These are phyloP conservation scores for Puccinellia tenuiflora DNA, from an alignment of 176 grass and related monocot species.

Conservation along the genomic window DNA sequence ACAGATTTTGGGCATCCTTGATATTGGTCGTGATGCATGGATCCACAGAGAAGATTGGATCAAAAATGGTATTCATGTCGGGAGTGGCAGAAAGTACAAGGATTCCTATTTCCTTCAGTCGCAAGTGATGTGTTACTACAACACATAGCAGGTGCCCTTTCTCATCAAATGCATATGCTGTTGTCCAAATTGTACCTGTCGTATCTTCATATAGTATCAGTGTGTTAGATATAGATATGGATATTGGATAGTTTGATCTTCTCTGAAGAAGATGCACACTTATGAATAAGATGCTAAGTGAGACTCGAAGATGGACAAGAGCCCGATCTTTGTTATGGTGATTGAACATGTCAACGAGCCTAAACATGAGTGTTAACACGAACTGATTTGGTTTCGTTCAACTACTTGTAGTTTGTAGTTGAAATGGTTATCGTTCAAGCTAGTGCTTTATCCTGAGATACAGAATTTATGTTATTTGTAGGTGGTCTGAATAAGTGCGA, in stretches of 20 bases:
- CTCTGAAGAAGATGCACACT: neutral
- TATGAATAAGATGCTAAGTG: neutral
- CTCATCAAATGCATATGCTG: neutral
- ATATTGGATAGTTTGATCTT: neutral
- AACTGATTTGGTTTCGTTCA: neutral
- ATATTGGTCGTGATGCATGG: conserved; percentile 83
- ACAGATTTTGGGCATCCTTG: conserved; percentile 89
- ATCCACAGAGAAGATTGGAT: conserved; percentile 98
- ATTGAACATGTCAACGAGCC: neutral
- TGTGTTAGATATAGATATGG: neutral
- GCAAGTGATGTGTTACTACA: conserved; percentile 93
- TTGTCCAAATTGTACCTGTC: neutral
- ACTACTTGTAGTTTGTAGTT: neutral
- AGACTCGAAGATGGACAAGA: neutral
- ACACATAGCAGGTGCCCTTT: conserved; percentile 47
- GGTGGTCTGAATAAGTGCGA: neutral
- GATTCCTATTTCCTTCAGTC: conserved; percentile 95
- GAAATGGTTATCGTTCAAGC: neutral
- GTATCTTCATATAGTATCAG: neutral
- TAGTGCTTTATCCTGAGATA: neutral
- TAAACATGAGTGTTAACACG: too few relatives aligned
- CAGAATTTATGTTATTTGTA: neutral
- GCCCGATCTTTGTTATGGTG: neutral
- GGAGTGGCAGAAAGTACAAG: conserved; percentile 91
- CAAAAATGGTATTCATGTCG: conserved; percentile 74